A percentile compares a stretch with the other conserved stretches of the same genome.
Conservation (phyloP, 73 alveolate species). For the Paramecium sexaurelia region DNA sequence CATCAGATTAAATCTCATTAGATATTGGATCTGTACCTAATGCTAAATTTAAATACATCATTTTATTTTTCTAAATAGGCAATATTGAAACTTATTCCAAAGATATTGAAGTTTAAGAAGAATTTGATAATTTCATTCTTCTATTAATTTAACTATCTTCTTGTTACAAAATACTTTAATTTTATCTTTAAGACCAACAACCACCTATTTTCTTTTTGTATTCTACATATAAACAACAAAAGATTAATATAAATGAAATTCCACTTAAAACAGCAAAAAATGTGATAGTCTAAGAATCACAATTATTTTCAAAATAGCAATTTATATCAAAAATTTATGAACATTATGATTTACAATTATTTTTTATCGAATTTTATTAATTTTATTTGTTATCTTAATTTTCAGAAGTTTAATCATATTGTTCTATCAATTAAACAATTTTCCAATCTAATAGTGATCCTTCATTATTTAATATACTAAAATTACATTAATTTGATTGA, state of each 20-base stretch:
- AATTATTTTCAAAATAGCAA: not conserved
- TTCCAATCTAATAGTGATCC: not conserved
- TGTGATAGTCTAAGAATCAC: not conserved
- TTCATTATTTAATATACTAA: constrained; percentile 10
- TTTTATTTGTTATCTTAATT: not conserved
- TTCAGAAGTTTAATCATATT: no score
- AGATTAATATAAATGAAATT: not conserved
- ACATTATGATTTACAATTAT: not conserved
- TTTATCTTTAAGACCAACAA: not conserved
- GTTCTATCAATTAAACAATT: not conserved
- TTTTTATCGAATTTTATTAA: not conserved
- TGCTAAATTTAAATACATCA: not conserved
- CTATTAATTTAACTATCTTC: not conserved
- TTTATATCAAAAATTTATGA: not conserved
- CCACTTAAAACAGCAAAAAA: constrained; percentile 1
- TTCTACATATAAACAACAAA: not conserved
- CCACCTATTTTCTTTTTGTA: not conserved
- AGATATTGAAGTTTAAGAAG: not conserved
- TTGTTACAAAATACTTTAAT: not conserved
- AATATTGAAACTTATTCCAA: not conserved
- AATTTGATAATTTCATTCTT: not conserved
- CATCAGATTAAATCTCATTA: not conserved
- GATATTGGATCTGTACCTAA: constrained; percentile 6
- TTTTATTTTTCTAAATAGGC: not conserved
- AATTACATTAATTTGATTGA: not conserved